Percentiles rank a stretch among this genome's conserved stretches.
phyloP scores from a whole-genome alignment of 2,329 filamentous ascomycete genomes.

The Claviceps fusiformis region DNA sequence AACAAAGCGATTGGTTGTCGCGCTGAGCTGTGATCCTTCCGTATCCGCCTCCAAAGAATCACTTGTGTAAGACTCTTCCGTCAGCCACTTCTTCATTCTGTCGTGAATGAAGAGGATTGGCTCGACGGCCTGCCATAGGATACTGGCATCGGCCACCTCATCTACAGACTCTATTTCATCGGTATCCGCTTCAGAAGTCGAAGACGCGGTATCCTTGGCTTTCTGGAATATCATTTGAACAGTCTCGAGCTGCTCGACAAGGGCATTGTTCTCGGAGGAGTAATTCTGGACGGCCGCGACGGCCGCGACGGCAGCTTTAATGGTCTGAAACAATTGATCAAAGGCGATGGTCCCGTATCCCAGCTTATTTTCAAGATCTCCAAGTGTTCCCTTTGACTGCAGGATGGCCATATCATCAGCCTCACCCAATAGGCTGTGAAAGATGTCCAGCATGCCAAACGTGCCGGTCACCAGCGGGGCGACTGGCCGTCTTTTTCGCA shows the following conservation, averaged over 20 bases:
- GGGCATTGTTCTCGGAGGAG: constrained; percentile 10
- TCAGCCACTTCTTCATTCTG: constrained; percentile 33
- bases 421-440: constrained; percentile 49
- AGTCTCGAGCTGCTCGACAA: constrained; percentile 15
- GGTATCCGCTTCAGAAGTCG: constrained; percentile 6
- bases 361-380: constrained; percentile 62
- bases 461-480: constrained; percentile 54
- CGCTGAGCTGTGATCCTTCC: constrained; percentile 21
- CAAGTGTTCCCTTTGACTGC: constrained; percentile 45
- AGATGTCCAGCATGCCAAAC: constrained; percentile 49
- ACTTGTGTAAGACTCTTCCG: constrained; percentile 47
- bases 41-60: constrained; percentile 9
- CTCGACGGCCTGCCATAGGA: constrained; percentile 74
- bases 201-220: constrained; percentile 10
- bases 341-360: constrained; percentile 34
- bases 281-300: constrained; percentile 14
- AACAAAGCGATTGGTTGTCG: constrained; percentile 82
- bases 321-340: constrained; percentile 17
- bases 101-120: constrained; percentile 54
- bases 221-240: constrained; percentile 15
- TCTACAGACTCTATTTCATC: constrained; percentile 2
- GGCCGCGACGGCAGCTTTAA: constrained; percentile 14
- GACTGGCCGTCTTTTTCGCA: constrained; percentile 34
- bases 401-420: constrained; percentile 30
- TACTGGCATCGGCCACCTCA: constrained; percentile 11